Percentiles rank a stretch among this genome's conserved stretches.
Conservation (phyloP, 176 grass and related monocot species). For the Rhynchospora pubera region DNA sequence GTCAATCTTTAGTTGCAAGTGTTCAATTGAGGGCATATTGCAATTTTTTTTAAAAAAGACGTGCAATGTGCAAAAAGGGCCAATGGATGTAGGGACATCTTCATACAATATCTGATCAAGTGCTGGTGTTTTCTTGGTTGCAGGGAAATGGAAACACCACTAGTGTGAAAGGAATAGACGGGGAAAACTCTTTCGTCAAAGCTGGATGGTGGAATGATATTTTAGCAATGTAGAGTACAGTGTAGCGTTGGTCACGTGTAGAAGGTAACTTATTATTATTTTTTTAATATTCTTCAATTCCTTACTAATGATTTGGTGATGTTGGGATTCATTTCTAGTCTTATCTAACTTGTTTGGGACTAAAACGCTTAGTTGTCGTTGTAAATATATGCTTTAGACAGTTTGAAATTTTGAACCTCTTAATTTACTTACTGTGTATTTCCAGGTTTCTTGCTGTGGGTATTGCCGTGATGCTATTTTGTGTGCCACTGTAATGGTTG, state of each 20-base stretch:
- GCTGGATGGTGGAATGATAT: conserved; percentile 27
- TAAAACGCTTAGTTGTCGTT: no score
- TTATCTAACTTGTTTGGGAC: no score
- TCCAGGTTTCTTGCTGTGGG: neutral
- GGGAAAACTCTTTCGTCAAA: conserved; percentile 12
- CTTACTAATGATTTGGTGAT: neutral
- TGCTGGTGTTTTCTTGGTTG: neutral
- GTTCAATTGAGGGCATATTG: neutral
- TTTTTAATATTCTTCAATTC: neutral
- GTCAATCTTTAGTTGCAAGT: neutral
- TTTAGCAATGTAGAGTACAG: conserved; percentile 11
- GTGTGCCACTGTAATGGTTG: neutral
- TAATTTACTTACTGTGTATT: neutral
- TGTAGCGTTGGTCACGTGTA: neutral
- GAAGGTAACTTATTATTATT: neutral
- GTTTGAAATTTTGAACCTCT: neutral
- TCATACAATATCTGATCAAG: neutral
- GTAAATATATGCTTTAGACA: neutral
- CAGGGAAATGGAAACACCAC: conserved; percentile 22
- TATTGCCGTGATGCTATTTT: neutral
- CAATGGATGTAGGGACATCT: neutral
- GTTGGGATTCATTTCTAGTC: no score
- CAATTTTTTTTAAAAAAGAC: neutral
- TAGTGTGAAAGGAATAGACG: conserved; percentile 4
- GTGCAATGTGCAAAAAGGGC: neutral